Base-by-base conservation (phyloP, 192 early-diverging fungal species). In the Umbelopsis ramanniana region DNA sequence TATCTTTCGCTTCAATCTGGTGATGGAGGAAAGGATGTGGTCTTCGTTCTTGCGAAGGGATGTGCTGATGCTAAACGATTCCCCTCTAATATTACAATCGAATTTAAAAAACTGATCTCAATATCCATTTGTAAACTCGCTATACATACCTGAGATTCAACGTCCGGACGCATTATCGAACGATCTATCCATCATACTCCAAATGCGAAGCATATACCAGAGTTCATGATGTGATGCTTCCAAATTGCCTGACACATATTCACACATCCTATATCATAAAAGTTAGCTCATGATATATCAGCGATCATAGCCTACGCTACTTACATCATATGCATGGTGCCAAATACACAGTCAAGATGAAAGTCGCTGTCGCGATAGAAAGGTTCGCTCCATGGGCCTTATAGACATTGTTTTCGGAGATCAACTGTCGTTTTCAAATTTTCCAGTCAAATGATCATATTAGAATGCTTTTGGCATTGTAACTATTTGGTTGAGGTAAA, bases 41-140 rank as follows among this genome's bases (percentile, higher is more conserved):
- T 66, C 15, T 46, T 23, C 29, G 70, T 76, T 76, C 37, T 70
- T 76, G 52, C 74, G 54, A 52, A 46, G 0, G 6, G 66, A 22
- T 11, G 66, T n/a, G n/a, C 23, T 2, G 14, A 67, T n/a, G 45
- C 66, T 67, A 6, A 6, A 5, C 2, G 66, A 67, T 35, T 67
- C 66, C 6, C 29, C 66, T 6, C 7, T 67, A 45, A 35, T 67
- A 21, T 21, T 29, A 33, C 9, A 67, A 5, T 67, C 4, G 5
- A 67, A 37, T 37, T 2, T 2, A 12, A 35, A n/a, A 8, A 67
- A 45, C 3, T 29, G 29, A 29, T 33, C 6, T 67, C 9, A 35
- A 37, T 5, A 37, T 22, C 21, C 21, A 29, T 29, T 29, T 29
- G 45, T n/a, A 2, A 3, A 35, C 6, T 29, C 11, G 9, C 10